Base-by-base conservation (phyloP, 108 stramenopile genomes). In the Skeletonema marinoi region DNA sequence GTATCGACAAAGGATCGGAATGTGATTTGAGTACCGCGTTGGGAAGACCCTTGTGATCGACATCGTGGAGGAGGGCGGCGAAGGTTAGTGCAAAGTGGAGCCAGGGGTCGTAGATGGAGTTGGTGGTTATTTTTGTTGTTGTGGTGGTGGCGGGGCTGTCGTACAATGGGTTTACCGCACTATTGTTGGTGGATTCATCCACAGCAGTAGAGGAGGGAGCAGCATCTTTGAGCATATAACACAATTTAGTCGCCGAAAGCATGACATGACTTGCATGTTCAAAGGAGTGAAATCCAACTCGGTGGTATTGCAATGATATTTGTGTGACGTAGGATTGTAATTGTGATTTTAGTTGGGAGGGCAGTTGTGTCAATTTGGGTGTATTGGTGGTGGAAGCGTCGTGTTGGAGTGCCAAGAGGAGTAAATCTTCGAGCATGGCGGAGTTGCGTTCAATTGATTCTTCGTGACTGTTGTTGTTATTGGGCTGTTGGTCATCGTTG, bases 61-160 rank as follows among this genome's bases (percentile, higher is more conserved):
- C 80, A 64, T 87, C 86, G 46, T 87, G 86, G 14, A 87, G 80
- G 17, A 87, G 69, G 30, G 79, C 79, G 11, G 83, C 56, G 64
- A 87, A 84, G 4, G 81, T 66, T n/a, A 80, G 60, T 6, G 77
- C 67, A 44, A 87, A 82, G 60, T 71, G 71, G 5, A 71, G 14
- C 71, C 71, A 71, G 9, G 71, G 71, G 14, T 71, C 71, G 61
- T 71, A 71, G 60, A 71, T 71, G 41, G 71, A 54, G 25, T 71
- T 32, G 32, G 31, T 30, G 41, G 31, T 13, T 32, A 46, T 61
- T 62, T 41, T 16, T 19, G 32, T 35, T 54, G 54, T 54, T 54
- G 50, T 69, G 36, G 17, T 8, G 51, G 51, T 25, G 21, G 51
- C 29, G 21, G 51, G 19, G n/a, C 19, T 14, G 16, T 50, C 48